A percentile compares a stretch with the other conserved stretches of the same genome.
Conservation (phyloP, 495 filamentous ascomycete species). For the Penicillium silybi region DNA sequence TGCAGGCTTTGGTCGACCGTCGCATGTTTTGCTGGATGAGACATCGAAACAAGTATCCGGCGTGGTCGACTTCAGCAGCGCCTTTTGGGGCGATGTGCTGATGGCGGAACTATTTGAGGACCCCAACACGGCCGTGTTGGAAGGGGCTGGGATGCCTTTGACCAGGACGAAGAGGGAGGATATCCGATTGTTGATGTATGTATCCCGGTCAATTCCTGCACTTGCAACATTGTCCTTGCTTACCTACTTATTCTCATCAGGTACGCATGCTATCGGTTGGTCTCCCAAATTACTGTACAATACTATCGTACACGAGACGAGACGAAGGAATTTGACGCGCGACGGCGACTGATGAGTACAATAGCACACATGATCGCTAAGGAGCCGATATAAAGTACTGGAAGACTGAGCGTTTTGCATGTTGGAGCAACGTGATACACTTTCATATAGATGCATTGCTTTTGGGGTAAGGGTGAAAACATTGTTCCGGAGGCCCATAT, state of each 20-base stretch:
- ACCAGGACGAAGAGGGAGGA: slow-evolving; percentile 18
- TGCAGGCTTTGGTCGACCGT: slow-evolving; percentile 50
- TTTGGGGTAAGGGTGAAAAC: not conserved
- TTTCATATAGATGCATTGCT: not conserved
- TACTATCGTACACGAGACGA: slow-evolving; percentile 41
- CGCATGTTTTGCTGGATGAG: slow-evolving; percentile 56
- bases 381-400: not conserved
- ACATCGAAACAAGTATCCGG: slow-evolving; percentile 42
- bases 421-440: slow-evolving; percentile 9
- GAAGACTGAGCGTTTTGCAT: not conserved
- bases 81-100: slow-evolving; percentile 48
- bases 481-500: not conserved
- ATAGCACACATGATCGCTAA: slow-evolving; percentile 23
- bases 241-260: slow-evolving; percentile 13
- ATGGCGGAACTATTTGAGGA: slow-evolving; percentile 44
- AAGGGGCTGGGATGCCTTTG: slow-evolving; percentile 36
- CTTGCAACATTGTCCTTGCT: not conserved
- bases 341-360: slow-evolving; percentile 31
- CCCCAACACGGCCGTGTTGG: slow-evolving; percentile 31
- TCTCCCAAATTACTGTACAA: slow-evolving; percentile 36
- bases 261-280: slow-evolving; percentile 41
- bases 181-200: slow-evolving; percentile 37
- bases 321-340: slow-evolving; percentile 34
- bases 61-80: slow-evolving; percentile 42
- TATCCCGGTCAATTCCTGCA: not conserved